These are phyloP conservation scores for Verticillium dahliae DNA, from an alignment of 2,329 filamentous ascomycete genomes.

Conservation along the genomic window DNA sequence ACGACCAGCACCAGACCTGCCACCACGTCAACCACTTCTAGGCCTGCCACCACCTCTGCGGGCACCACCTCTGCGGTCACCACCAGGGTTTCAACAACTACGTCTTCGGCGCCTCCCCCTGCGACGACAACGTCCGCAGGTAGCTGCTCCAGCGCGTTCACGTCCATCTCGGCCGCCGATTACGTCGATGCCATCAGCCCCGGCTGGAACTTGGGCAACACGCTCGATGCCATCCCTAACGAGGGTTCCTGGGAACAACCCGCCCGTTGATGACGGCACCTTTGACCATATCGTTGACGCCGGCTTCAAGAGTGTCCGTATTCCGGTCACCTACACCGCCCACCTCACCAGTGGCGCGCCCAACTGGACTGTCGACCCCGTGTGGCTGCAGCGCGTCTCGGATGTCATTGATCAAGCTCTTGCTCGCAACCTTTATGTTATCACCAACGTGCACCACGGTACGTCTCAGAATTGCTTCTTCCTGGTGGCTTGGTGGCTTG, in stretches of 20 bases:
- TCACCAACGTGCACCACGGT: constrained; percentile 53
- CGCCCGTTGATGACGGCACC: constrained; percentile 38
- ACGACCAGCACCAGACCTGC: neutral
- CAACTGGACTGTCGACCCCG: constrained; percentile 44
- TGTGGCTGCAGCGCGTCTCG: constrained; percentile 50
- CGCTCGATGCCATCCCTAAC: constrained; percentile 30
- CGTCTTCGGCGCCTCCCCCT: neutral
- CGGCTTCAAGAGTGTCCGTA: constrained; percentile 51
- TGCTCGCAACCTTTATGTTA: constrained; percentile 39
- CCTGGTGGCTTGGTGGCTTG: neutral
- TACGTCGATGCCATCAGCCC: constrained; percentile 42
- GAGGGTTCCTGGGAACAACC: constrained; percentile 56
- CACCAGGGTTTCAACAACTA: neutral
- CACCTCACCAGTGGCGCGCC: constrained; percentile 46
- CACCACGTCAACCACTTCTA: neutral
- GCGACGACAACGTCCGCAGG: neutral
- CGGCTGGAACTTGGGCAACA: constrained; percentile 57
- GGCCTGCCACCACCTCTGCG: neutral
- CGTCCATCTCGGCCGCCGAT: constrained; percentile 34
- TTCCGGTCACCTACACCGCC: constrained; percentile 54
- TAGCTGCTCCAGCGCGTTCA: constrained; percentile 33
- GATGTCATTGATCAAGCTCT: constrained; percentile 52
- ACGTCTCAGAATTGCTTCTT: neutral
- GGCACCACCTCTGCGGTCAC: too few relatives aligned
- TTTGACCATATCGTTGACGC: constrained; percentile 44